Percentiles rank a stretch among this genome's conserved stretches.
Evolutionary conservation across 352 stramenopile species (phyloP).

Genomic region (Globisporangium carolinianum): DNA sequence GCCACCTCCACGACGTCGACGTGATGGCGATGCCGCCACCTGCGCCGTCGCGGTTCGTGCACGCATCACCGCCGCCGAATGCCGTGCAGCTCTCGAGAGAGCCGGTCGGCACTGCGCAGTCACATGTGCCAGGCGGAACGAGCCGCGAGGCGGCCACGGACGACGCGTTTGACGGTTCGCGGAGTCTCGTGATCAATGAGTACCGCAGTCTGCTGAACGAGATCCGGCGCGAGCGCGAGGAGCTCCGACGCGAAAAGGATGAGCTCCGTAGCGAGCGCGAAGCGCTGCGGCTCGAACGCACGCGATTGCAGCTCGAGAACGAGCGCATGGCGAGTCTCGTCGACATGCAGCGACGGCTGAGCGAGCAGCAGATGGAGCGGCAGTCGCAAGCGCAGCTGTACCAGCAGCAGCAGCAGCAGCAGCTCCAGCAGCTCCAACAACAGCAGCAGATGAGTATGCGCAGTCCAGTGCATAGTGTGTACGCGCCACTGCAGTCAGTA

Average conservation of each 20-base stretch:
- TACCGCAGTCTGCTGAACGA: conserved; percentile 58
- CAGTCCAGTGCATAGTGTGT: not conserved
- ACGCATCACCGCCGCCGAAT: conserved; percentile 8
- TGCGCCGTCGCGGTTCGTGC: conserved; percentile 11
- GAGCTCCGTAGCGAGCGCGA: conserved; percentile 63
- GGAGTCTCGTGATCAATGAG: conserved; percentile 37
- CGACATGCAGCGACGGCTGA: conserved; percentile 48
- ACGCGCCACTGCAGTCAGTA: conserved; percentile 1
- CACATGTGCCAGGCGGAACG: not conserved
- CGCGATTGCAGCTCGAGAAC: conserved; percentile 66
- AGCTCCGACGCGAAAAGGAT: conserved; percentile 62
- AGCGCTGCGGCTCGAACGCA: conserved; percentile 59
- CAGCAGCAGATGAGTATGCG: not conserved
- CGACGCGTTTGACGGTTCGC: conserved; percentile 4
- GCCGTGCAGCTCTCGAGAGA: not conserved
- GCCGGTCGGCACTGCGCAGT: not conserved
- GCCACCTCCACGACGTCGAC: not conserved
- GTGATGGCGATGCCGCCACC: conserved; percentile 14
- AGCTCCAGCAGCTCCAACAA: not conserved
- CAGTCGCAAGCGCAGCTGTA: conserved; percentile 11
- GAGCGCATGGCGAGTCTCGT: conserved; percentile 62
- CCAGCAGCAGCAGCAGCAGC: conserved; percentile 12
- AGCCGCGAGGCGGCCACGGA: not conserved
- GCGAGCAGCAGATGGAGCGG: conserved; percentile 47
- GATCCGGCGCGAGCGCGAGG: conserved; percentile 67